Evolutionary conservation across 495 filamentous ascomycete genomes (phyloP), one percentile per base, ranked within the genome.

Genomic region (Saxispiralis lemnorum): DNA sequence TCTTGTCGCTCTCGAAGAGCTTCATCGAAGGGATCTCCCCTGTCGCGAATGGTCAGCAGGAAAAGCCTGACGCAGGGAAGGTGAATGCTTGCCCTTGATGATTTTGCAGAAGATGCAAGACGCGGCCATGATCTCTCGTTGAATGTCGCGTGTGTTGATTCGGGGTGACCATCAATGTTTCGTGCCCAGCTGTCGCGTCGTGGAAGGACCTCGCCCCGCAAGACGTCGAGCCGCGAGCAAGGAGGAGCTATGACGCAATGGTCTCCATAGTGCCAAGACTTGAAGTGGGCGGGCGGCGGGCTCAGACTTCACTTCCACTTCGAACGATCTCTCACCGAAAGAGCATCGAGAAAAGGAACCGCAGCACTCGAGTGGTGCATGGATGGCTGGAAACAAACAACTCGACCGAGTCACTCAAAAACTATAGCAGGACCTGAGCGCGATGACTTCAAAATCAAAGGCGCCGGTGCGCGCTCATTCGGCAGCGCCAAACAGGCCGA

Each of bases 51-150:
- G 30, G 28, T 43, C 30, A 43, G 33, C 14, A 14, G 19, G 15
- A 15, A 3, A 13, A 13, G 34, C 4, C 12, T 16, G 17, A 28
- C 12, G n/a, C 15, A 28, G 14, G 12, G 19, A 13, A 28, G 14
- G 13, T 38, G 43, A 38, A 34, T 17, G 13, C 19, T 10, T 65
- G 79, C 86, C 89, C 70, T 92, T 93, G 65, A 97, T 81, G 59
- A 97, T 96, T 58, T 81, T 93, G 73, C 89, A 97, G 69, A 97
- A 97, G 60, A 96, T 87, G 56, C 89, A 97, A 35, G 44, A 45
- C 31, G 82, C 72, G 16, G 78, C 69, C 63, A 60, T 63, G 24
- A 28, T 28, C 47, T 20, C 50, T 28, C 16, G 14, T 43, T 1
- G 17, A 13, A n/a, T n/a, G n/a, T n/a, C n/a, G n/a, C n/a, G n/a